These are phyloP conservation scores for Sorghum bicolor DNA, from an alignment of 176 grass and related monocot genomes.

Conservation along the genomic window Sorghum_bicolor_NCBIv3 NC_012874.2:69262001-69262500, in stretches of 20 bases:
- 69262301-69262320: background rate
- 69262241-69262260: accelerated
- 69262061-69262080: conserved; percentile 58
- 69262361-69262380: background rate
- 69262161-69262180: conserved; percentile 31
- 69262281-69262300: background rate
- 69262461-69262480: conserved; percentile 19
- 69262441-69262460: conserved; percentile 56
- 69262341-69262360: background rate
- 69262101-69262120: conserved; percentile 6
- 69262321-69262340: background rate
- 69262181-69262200: background rate
- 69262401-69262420: conserved; percentile 32
- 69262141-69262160: conserved; percentile 50
- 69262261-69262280: too few species aligned
- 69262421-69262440: conserved; percentile 35
- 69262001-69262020: background rate
- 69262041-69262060: conserved; percentile 62
- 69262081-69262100: conserved; percentile 17
- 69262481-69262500: conserved; percentile 29
- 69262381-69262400: background rate
- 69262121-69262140: conserved; percentile 48
- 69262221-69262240: background rate
- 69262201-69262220: background rate
- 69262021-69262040: conserved; percentile 42